Conservation (phyloP, 306 rosid genomes). For the Casuarina cunninghamiana region DNA sequence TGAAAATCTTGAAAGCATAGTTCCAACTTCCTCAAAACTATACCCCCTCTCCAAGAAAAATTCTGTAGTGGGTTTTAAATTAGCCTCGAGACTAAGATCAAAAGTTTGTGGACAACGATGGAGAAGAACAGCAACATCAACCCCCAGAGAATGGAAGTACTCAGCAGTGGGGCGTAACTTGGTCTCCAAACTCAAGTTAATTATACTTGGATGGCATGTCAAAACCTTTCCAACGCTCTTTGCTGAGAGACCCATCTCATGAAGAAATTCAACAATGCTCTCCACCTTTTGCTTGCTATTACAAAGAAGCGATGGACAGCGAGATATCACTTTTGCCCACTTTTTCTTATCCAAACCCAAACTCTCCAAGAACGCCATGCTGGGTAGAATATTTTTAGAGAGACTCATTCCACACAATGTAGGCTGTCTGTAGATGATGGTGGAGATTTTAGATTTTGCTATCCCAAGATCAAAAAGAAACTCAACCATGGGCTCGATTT, state of each 20-base stretch:
- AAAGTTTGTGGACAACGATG: slow-evolving; percentile 66
- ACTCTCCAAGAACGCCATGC: slow-evolving; percentile 72
- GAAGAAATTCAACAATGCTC: slow-evolving; percentile 53
- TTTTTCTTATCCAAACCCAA: slow-evolving; percentile 79
- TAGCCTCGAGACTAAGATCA: slow-evolving; percentile 76
- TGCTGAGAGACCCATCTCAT: slow-evolving; percentile 67
- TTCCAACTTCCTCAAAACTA: slow-evolving; percentile 65
- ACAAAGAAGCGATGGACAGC: slow-evolving; percentile 75
- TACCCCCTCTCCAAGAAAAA: slow-evolving; percentile 75
- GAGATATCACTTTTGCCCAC: slow-evolving; percentile 86
- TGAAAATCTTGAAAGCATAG: slow-evolving; percentile 82
- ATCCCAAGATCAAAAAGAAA: slow-evolving; percentile 85
- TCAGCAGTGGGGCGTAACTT: slow-evolving; percentile 76
- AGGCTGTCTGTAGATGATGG: slow-evolving; percentile 73
- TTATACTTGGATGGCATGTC: slow-evolving; percentile 75
- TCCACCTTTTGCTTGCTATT: slow-evolving; percentile 72
- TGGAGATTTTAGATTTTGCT: slow-evolving; percentile 60
- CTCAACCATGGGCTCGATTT: slow-evolving; percentile 85
- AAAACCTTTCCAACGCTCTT: slow-evolving; percentile 72
- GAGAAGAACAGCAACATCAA: slow-evolving; percentile 57
- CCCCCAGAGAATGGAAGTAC: slow-evolving; percentile 40
- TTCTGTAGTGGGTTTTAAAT: slow-evolving; percentile 72
- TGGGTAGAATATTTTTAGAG: slow-evolving; percentile 72
- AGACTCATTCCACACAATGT: slow-evolving; percentile 90
- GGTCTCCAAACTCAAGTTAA: slow-evolving; percentile 78